These are phyloP conservation scores for Magnolia officinalis DNA, from an alignment of 164 flowering plant genomes.

Conservation along the genomic window DNA sequence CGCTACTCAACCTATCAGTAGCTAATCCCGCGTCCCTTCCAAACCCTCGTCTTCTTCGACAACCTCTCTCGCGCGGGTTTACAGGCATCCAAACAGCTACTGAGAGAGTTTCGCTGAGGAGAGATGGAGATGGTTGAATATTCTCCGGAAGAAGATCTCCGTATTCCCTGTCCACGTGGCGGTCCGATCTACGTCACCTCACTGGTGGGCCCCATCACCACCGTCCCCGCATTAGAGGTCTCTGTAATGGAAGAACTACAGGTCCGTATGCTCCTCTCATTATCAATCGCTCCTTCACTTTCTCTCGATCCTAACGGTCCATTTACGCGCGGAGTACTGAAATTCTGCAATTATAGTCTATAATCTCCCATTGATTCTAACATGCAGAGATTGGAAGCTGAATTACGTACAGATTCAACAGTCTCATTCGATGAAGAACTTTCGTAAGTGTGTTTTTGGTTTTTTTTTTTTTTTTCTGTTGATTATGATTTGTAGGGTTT, in stretches of 20 bases:
- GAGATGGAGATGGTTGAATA: not conserved
- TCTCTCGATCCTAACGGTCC: not conserved
- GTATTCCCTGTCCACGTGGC: slow-evolving; percentile 49
- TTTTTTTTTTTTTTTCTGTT: not conserved
- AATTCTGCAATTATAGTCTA: not conserved
- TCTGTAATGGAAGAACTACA: slow-evolving; percentile 36
- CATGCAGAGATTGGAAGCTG: slow-evolving; percentile 45
- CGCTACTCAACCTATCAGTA: too few species aligned
- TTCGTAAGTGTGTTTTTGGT: slow-evolving; percentile 29
- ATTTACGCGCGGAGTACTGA: not conserved
- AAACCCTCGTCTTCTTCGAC: not conserved
- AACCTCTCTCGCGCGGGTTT: not conserved
- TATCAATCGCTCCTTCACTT: not conserved
- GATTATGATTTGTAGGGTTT: not conserved
- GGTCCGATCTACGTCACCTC: slow-evolving; percentile 61
- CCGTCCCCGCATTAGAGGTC: slow-evolving; percentile 36
- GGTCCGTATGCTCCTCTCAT: slow-evolving; percentile 22
- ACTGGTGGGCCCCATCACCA: slow-evolving; percentile 49
- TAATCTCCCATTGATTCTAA: not conserved
- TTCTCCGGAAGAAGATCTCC: not conserved
- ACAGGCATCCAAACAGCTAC: too few species aligned
- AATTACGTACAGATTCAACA: slow-evolving; percentile 25
- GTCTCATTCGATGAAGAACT: slow-evolving; percentile 32
- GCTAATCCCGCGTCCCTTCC: too few species aligned
- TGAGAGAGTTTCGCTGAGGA: not conserved